Percentiles rank a stretch among this genome's conserved stretches.
phyloP scores from a whole-genome alignment of 2,329 filamentous ascomycete species.

The Trematosphaeria pertusa region DNA sequence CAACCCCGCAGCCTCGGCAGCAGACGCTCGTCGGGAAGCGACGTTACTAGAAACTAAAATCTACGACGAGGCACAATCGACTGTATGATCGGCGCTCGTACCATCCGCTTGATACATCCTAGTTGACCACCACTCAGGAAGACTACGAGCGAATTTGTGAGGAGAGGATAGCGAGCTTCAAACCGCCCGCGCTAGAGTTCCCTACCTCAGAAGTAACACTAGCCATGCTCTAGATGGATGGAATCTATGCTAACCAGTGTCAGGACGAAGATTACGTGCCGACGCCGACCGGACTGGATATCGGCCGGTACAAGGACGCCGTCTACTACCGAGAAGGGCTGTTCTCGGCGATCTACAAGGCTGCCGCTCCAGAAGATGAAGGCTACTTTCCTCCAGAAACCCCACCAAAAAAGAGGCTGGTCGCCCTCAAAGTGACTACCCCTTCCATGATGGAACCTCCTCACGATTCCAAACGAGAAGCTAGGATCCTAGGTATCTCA shows the following conservation, averaged over 20 bases:
- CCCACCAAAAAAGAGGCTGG: constrained; percentile 41
- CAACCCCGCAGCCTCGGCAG: constrained; percentile 52
- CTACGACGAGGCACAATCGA: constrained; percentile 64
- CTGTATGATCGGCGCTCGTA: constrained; percentile 57
- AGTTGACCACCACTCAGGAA: constrained; percentile 37
- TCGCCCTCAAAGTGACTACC: constrained; percentile 86
- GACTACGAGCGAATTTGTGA: constrained; percentile 41
- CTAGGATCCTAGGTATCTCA: constrained; percentile 71
- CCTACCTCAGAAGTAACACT: constrained; percentile 28
- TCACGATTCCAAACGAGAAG: constrained; percentile 82
- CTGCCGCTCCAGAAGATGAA: constrained; percentile 51
- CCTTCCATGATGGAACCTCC: constrained; percentile 76
- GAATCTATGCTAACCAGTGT: background rate
- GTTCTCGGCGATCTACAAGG: constrained; percentile 84
- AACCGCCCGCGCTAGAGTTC: constrained; percentile 30
- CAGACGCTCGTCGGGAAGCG: constrained; percentile 64
- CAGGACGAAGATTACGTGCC: constrained; percentile 41
- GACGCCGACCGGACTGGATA: constrained; percentile 48
- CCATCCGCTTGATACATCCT: background rate
- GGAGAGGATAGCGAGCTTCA: constrained; percentile 27
- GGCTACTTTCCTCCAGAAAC: constrained; percentile 36
- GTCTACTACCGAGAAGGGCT: constrained; percentile 70
- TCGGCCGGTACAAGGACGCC: constrained; percentile 65
- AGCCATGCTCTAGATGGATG: background rate
- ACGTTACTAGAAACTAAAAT: constrained; percentile 71